phyloP scores from a whole-genome alignment of 345 rosid species.

The Noccaea caerulescens region DNA sequence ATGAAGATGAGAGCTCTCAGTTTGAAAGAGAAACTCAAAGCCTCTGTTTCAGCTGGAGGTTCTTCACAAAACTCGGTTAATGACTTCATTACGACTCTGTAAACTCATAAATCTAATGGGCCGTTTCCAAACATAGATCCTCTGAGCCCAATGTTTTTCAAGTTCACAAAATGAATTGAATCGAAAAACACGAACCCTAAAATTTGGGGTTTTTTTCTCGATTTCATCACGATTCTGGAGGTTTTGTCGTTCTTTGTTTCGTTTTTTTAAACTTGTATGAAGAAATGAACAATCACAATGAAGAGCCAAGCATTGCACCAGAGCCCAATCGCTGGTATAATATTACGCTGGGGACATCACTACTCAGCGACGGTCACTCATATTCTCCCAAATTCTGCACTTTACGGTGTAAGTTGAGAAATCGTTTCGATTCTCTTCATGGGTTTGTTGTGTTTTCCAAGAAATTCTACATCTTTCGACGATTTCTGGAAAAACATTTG shows the following conservation, averaged over 20 bases:
- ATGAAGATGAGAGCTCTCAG: slow-evolving; percentile 13
- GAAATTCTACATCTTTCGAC: not conserved
- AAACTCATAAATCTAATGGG: not conserved
- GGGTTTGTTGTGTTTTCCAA: slow-evolving; percentile 16
- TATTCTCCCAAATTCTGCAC: slow-evolving; percentile 67
- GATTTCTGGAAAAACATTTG: slow-evolving; percentile 6
- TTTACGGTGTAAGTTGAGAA: slow-evolving; percentile 58
- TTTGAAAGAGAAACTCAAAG: slow-evolving; percentile 27
- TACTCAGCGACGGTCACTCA: slow-evolving; percentile 51
- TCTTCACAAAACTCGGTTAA: slow-evolving; percentile 18
- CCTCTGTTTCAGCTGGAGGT: slow-evolving; percentile 2
- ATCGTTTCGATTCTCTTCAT: not conserved
- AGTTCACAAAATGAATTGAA: not conserved
- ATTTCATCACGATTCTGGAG: not conserved
- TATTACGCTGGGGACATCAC: slow-evolving; percentile 63
- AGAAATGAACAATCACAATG: slow-evolving; percentile 43
- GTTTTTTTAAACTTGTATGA: not conserved
- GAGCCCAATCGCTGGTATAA: slow-evolving; percentile 72
- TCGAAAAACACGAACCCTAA: slow-evolving; percentile 16
- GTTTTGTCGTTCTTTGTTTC: not conserved
- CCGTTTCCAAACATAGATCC: not conserved
- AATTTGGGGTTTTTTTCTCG: not conserved
- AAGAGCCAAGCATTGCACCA: slow-evolving; percentile 67
- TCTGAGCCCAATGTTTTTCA: not conserved
- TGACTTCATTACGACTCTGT: slow-evolving; percentile 10